Percentiles rank a stretch among this genome's conserved stretches.
Conservation (phyloP, 495 filamentous ascomycete species). For the Venustampulla echinocandica region DNA sequence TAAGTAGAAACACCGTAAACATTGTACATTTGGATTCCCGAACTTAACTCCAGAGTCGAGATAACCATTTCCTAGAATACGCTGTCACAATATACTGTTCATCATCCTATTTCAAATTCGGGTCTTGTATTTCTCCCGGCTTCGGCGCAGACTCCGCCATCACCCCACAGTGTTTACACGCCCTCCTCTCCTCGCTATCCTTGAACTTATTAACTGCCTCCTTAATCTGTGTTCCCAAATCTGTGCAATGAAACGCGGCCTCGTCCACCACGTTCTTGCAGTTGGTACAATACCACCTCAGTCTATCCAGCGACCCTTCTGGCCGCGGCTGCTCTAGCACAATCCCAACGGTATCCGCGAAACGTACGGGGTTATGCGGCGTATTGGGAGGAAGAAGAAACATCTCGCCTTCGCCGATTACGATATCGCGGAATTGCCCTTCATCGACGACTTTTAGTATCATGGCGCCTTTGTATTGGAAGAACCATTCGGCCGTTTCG, state of each 20-base stretch:
- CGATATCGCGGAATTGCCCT: slow-evolving; percentile 63
- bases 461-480: slow-evolving; percentile 90
- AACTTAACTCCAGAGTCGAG: not conserved
- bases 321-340: slow-evolving; percentile 86
- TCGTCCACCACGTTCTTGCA: slow-evolving; percentile 76
- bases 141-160: slow-evolving; percentile 51
- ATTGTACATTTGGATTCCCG: slow-evolving; percentile 9
- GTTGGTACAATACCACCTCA: slow-evolving; percentile 82
- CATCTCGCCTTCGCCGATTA: slow-evolving; percentile 87
- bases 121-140: slow-evolving; percentile 40
- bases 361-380: slow-evolving; percentile 69
- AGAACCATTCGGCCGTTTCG: slow-evolving; percentile 93
- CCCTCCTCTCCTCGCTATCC: slow-evolving; percentile 59
- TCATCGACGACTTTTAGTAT: slow-evolving; percentile 79
- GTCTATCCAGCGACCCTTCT: slow-evolving; percentile 56
- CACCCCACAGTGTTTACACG: slow-evolving; percentile 68
- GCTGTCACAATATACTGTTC: not conserved
- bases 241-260: slow-evolving; percentile 76
- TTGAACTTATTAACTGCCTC: slow-evolving; percentile 80
- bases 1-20: slow-evolving; percentile 23
- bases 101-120: slow-evolving; percentile 34
- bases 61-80: not conserved
- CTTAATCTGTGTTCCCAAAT: slow-evolving; percentile 97
- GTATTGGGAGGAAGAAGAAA: slow-evolving; percentile 88
- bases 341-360: slow-evolving; percentile 62